phyloP scores from a whole-genome alignment of 805 yeast genomes.

The Zygosaccharomyces rouxii region DNA sequence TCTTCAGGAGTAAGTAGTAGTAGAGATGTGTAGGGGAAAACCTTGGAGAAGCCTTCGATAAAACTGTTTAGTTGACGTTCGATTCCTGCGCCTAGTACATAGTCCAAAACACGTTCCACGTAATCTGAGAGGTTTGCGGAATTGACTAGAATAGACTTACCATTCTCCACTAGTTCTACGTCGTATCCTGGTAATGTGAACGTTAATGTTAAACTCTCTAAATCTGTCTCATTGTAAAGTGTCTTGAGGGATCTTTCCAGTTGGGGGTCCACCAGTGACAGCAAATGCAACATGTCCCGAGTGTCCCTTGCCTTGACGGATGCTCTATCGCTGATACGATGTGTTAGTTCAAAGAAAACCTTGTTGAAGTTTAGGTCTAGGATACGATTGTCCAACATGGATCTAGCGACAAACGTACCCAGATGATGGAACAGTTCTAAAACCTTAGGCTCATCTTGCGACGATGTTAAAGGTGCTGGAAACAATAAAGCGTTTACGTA shows the following conservation, averaged over 20 bases:
- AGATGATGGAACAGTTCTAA: slow-evolving; percentile 56
- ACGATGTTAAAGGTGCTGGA: slow-evolving; percentile 55
- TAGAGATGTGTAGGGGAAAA: slow-evolving; percentile 73
- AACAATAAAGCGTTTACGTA: slow-evolving; percentile 54
- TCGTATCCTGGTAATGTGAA: slow-evolving; percentile 76
- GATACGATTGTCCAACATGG: slow-evolving; percentile 81
- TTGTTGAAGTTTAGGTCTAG: slow-evolving; percentile 77
- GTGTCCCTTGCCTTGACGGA: slow-evolving; percentile 8
- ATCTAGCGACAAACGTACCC: slow-evolving; percentile 83
- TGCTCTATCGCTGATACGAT: slow-evolving; percentile 19
- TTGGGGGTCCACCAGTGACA: slow-evolving; percentile 52
- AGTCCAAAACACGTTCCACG: slow-evolving; percentile 52
- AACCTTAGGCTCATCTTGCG: slow-evolving; percentile 39
- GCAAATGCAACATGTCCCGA: slow-evolving; percentile 32
- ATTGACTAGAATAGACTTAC: slow-evolving; percentile 47
- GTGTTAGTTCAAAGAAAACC: slow-evolving; percentile 60
- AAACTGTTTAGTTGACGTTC: slow-evolving; percentile 61
- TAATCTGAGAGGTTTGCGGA: slow-evolving; percentile 54
- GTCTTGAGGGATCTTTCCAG: slow-evolving; percentile 55
- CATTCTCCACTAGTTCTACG: slow-evolving; percentile 54
- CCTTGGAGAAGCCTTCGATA: slow-evolving; percentile 73
- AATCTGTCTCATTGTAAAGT: slow-evolving; percentile 34
- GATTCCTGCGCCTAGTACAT: slow-evolving; percentile 61
- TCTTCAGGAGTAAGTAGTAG: slow-evolving; percentile 72
- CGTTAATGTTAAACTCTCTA: slow-evolving; percentile 51